Conservation (phyloP, 495 filamentous ascomycete species). For the Lophiostoma macrostomum region DNA sequence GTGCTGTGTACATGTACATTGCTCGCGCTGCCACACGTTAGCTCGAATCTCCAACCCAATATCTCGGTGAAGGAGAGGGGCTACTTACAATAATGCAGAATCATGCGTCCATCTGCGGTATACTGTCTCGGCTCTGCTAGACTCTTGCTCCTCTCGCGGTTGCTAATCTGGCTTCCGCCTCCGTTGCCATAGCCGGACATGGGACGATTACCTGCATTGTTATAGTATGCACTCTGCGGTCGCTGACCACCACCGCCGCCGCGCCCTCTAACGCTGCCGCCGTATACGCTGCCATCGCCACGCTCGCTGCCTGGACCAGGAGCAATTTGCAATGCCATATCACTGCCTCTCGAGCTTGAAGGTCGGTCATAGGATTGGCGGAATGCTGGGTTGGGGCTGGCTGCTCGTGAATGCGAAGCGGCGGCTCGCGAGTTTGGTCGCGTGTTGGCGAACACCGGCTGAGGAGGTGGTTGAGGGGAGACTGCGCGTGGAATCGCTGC, state of each 20-base stretch:
- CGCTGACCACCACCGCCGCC: slow-evolving; percentile 27
- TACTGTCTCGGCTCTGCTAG: slow-evolving; percentile 70
- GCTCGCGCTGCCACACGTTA: slow-evolving; percentile 69
- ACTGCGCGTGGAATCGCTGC: slow-evolving; percentile 52
- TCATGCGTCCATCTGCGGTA: slow-evolving; percentile 79
- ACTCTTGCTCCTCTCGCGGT: slow-evolving; percentile 74
- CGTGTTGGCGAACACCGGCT: slow-evolving; percentile 13
- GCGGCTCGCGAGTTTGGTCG: slow-evolving; percentile 21
- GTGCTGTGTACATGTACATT: slow-evolving; percentile 89
- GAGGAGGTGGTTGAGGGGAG: slow-evolving; percentile 50
- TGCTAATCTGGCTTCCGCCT: slow-evolving; percentile 42
- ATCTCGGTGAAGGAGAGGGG: neutral
- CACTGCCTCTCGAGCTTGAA: slow-evolving; percentile 55
- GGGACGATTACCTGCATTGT: slow-evolving; percentile 43
- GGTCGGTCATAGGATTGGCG: slow-evolving; percentile 54
- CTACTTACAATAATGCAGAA: slow-evolving; percentile 86
- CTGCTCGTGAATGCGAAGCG: slow-evolving; percentile 19
- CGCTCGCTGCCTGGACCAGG: slow-evolving; percentile 44
- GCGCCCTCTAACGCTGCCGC: slow-evolving; percentile 35
- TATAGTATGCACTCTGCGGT: slow-evolving; percentile 31
- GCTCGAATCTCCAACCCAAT: slow-evolving; percentile 4
- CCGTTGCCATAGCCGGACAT: slow-evolving; percentile 20
- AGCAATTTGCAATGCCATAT: slow-evolving; percentile 81
- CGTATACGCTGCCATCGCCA: slow-evolving; percentile 43
- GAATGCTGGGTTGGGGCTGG: slow-evolving; percentile 31